These are phyloP conservation scores for Aegilops speltoides DNA, from an alignment of 176 grass and related monocot species.

Conservation along the genomic window DNA sequence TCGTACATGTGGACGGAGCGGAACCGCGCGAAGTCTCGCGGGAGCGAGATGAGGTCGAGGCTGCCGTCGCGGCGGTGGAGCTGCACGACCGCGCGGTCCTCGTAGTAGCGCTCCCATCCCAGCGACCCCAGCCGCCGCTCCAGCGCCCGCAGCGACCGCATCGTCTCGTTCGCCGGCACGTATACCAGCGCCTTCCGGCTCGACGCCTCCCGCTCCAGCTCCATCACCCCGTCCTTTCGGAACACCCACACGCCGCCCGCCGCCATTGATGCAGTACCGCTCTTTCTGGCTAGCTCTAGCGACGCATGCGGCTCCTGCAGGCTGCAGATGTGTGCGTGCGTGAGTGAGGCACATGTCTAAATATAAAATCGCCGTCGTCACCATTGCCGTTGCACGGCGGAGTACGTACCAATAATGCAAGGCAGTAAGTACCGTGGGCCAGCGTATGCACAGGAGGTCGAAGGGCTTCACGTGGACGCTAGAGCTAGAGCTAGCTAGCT, in stretches of 20 bases:
- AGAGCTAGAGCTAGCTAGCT: not conserved
- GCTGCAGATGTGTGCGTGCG: no score
- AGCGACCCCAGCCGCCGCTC: not conserved
- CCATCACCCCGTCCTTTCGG: not conserved
- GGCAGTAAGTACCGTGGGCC: not conserved
- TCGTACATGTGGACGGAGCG: not conserved
- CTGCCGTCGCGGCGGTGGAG: not conserved
- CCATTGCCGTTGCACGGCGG: not conserved
- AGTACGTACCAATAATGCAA: not conserved
- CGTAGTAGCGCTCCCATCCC: not conserved
- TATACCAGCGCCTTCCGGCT: not conserved
- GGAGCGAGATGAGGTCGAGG: not conserved
- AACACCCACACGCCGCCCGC: not conserved
- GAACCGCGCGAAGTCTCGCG: not conserved
- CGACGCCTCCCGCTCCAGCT: not conserved
- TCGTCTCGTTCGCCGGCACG: not conserved
- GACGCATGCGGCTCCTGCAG: not conserved
- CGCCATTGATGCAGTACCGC: not conserved
- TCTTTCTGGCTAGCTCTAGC: not conserved
- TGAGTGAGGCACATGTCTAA: not conserved
- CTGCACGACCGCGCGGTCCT: not conserved
- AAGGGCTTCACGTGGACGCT: not conserved
- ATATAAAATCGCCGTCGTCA: not conserved
- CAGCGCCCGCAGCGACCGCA: not conserved
- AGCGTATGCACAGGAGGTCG: not conserved